Evolutionary conservation across 2,329 filamentous ascomycete genomes (phyloP), one percentile per base, ranked within the genome.

Genomic region (Talaromyces marneffei): DNA sequence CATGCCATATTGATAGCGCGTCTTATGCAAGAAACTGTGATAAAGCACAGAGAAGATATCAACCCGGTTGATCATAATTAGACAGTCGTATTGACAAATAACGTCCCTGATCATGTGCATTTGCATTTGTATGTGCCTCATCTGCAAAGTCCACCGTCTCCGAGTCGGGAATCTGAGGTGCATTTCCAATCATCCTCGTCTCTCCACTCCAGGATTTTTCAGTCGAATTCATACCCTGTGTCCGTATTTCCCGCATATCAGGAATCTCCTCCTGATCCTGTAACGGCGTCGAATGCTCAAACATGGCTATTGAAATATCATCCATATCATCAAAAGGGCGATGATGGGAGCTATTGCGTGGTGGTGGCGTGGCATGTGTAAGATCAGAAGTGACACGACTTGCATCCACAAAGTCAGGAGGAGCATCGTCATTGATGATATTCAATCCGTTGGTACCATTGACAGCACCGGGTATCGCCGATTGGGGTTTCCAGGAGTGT

Each of bases 381-480:
- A 78, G 59, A 56, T 79, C 77, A 8, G 73, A 72, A 10, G 74
- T 76, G 58, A 79, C 70, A 39, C 76, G 77, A 16, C 71, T 74
- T 31, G 77, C 71, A 62, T 79, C 77, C 61, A 79, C 77, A 60
- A 79, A 79, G 57, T 79, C 77, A 1, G 77, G 76, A 35, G 76
- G 68, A 2, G 75, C 72, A 50, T 66, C 62, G 7, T 59, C 33
- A 12, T 20, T 53, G 44, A 25, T 25, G 9, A 27, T 42, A 7
- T 55, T 55, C 20, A 55, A 12, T 18, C 52, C 52, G 14, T 27
- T 6, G 14, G 52, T 3, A 14, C 33, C 52, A 27, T 55, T 25
- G 42, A 55, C 23, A 40, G 35, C 27, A 7, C 62, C 33, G 57
- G 31, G 42, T 57, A 70, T 69, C 12, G 71, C 68, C 12, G 72